These are phyloP conservation scores for Hypomontagnella submonticulosa DNA, from an alignment of 495 filamentous ascomycete species.

Conservation along the genomic window DNA sequence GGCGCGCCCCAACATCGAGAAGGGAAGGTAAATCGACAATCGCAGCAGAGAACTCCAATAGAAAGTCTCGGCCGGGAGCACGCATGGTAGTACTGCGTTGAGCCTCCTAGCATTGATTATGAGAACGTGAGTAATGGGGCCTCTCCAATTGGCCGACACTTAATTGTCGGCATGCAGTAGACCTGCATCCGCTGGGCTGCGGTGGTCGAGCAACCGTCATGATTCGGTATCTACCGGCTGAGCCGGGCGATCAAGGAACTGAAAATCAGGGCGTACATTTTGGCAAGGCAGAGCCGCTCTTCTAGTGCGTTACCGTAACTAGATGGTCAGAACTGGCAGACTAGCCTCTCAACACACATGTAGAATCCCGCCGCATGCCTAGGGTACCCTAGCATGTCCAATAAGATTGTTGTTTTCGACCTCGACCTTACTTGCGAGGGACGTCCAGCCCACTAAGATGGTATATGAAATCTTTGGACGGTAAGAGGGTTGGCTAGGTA, in stretches of 20 bases:
- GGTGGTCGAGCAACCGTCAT: not conserved
- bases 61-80: not conserved
- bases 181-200: slow-evolving; percentile 1
- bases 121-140: slow-evolving; percentile 38
- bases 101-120: slow-evolving; percentile 14
- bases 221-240: slow-evolving; percentile 12
- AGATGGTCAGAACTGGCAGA: no score
- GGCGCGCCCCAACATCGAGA: slow-evolving; percentile 9
- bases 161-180: slow-evolving; percentile 30
- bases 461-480: no score
- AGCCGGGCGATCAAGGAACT: not conserved
- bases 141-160: slow-evolving; percentile 27
- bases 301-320: not conserved
- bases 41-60: slow-evolving; percentile 23
- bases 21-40: slow-evolving; percentile 31
- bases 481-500: no score
- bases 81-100: slow-evolving; percentile 21
- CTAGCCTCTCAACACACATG: no score
- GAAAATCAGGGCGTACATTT: slow-evolving; percentile 5
- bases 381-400: no score
- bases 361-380: no score
- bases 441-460: no score
- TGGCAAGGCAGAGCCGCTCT: slow-evolving; percentile 18
- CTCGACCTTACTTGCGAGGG: no score
- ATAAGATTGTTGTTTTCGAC: no score